These are phyloP conservation scores for Fusarium sp. DNA, from an alignment of 2,329 filamentous ascomycete species.

Conservation along the genomic window DNA sequence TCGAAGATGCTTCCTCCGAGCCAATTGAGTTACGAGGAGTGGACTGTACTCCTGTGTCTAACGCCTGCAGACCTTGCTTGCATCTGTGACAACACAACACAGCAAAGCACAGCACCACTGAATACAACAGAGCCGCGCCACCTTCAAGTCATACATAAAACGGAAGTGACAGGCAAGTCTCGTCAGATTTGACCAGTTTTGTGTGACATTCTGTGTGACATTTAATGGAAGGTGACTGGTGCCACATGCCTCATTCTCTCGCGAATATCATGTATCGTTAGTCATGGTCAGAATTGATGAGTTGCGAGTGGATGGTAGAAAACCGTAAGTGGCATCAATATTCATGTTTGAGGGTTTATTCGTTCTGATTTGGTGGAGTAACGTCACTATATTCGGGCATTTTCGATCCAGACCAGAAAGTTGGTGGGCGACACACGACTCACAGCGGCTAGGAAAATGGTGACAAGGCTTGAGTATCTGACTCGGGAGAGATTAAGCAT, in stretches of 20 bases:
- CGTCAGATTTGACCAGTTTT: constrained; percentile 6
- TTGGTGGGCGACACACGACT: constrained; percentile 1
- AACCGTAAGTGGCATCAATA: neutral
- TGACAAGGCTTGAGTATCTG: neutral
- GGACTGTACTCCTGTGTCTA: neutral
- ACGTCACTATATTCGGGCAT: neutral
- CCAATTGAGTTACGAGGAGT: constrained; percentile 5
- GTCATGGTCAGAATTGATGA: neutral
- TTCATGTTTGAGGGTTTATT: neutral
- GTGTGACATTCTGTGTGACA: constrained; percentile 19
- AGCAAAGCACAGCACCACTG: neutral
- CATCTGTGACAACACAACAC: constrained; percentile 1
- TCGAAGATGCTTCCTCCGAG: neutral
- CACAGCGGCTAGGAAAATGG: neutral
- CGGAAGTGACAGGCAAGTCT: constrained; percentile 5
- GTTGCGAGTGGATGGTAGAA: neutral
- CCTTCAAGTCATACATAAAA: neutral
- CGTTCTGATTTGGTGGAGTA: neutral
- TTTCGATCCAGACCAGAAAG: neutral
- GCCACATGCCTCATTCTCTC: constrained; percentile 18
- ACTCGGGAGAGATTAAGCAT: neutral
- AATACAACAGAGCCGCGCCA: constrained; percentile 21
- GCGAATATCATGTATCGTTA: neutral
- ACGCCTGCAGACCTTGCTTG: constrained; percentile 4
- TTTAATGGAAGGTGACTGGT: constrained; percentile 23